Conservation (phyloP, 345 rosid genomes). For the Populus davidiana region DNA sequence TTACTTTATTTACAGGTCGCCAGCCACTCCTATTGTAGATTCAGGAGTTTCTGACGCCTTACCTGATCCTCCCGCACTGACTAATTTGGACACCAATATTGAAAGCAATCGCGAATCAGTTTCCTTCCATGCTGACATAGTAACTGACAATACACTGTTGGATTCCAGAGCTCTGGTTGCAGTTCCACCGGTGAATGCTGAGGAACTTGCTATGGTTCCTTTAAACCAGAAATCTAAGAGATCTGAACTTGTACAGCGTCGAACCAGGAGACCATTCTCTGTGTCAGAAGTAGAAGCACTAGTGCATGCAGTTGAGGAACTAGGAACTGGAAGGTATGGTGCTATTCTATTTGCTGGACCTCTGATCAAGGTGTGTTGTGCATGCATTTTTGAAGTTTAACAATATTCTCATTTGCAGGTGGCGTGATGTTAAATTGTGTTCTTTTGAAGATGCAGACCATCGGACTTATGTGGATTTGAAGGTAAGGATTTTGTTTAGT, state of each 20-base stretch:
- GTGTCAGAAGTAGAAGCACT: slow-evolving; percentile 94
- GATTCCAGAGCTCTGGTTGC: slow-evolving; percentile 75
- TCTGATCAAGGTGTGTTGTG: not conserved
- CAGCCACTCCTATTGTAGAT: slow-evolving; percentile 38
- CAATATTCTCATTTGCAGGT: slow-evolving; percentile 27
- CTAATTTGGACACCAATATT: slow-evolving; percentile 25
- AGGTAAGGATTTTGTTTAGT: slow-evolving; percentile 9
- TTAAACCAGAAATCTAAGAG: slow-evolving; percentile 60
- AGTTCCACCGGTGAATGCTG: slow-evolving; percentile 45
- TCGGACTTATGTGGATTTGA: slow-evolving; percentile 34
- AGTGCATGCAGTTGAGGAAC: slow-evolving; percentile 83
- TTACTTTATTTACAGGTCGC: slow-evolving; percentile 45
- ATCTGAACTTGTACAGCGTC: slow-evolving; percentile 76
- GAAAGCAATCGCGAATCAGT: slow-evolving; percentile 45
- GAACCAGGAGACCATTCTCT: slow-evolving; percentile 96
- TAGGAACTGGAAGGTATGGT: slow-evolving; percentile 93
- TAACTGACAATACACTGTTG: slow-evolving; percentile 41
- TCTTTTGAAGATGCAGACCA: slow-evolving; percentile 26
- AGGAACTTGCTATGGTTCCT: slow-evolving; percentile 68
- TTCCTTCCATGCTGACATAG: slow-evolving; percentile 39
- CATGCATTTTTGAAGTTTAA: not conserved
- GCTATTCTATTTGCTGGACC: not conserved
- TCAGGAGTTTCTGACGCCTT: slow-evolving; percentile 34
- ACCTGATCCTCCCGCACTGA: slow-evolving; percentile 33
- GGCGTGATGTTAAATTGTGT: slow-evolving; percentile 32